Conservation (phyloP, 2,329 filamentous ascomycete genomes). For the Trichoderma koningiopsis region DNA sequence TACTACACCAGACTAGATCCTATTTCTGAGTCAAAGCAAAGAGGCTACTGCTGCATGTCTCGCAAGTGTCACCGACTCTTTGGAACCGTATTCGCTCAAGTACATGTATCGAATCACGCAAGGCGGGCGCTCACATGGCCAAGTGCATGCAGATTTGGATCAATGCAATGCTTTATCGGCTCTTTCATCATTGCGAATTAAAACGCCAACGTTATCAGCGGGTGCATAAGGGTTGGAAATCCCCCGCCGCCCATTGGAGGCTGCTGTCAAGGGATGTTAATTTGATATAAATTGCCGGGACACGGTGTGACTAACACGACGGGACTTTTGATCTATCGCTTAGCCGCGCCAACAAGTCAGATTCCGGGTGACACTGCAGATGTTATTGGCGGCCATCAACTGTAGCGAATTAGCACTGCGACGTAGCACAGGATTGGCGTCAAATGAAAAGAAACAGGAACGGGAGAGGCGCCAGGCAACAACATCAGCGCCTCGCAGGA, state of each 20-base stretch:
- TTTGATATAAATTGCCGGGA: constrained; percentile 1
- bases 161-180: neutral
- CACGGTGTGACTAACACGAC: constrained; percentile 9
- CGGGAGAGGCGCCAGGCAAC: neutral
- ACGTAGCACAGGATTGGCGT: neutral
- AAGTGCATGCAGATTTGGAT: neutral
- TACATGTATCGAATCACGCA: neutral
- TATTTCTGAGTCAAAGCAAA: neutral
- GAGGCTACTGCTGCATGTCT: neutral
- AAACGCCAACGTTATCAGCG: neutral
- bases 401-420: neutral
- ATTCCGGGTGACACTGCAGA: constrained; percentile 12
- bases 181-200: neutral
- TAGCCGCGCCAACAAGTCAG: neutral
- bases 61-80: neutral
- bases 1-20: neutral
- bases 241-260: neutral
- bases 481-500: neutral
- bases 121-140: neutral
- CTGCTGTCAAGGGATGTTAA: neutral
- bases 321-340: constrained; percentile 16
- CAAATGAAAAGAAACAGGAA: neutral
- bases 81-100: neutral
- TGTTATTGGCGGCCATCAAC: neutral
- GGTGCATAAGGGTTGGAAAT: constrained; percentile 2